Base-by-base conservation (phyloP, 2,329 filamentous ascomycete genomes). In the Daldinia sp. region DNA sequence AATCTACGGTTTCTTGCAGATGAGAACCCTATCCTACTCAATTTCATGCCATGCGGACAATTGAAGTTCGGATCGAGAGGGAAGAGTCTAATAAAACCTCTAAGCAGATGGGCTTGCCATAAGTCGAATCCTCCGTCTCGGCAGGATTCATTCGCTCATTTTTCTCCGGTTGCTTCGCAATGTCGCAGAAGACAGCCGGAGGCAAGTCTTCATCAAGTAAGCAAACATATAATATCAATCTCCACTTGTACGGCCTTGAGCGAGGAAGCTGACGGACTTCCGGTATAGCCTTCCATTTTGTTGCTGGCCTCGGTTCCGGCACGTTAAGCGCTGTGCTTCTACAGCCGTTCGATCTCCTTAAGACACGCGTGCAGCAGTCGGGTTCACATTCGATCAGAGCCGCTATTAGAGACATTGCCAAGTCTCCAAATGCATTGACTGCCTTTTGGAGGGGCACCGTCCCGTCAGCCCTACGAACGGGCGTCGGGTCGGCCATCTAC, bases 331-430 rank as follows among this genome's bases (percentile, higher is more conserved):
- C 96, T 62, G 90, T 97, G 67, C 89, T 98, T 62, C 88, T 99
- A 15, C 96, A 99, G 81, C 96, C 96, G 28, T 92, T 96, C 76
- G 96, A 99, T 81, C 90, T 99, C 3, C 89, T 99, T 78, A 99
- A 99, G 82, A 99, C 96, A 33, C 91, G 96, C 53, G 90, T 98
- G 44, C 96, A 99, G 79, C 96, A 98, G 80, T 93, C 93, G 37
- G 89, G 89, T 55, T 86, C 88, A 48, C 87, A 88, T 72, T 89
- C 93, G 2, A 87, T 98, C 64, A 80, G 88, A 60, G 82, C 84
- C 26, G 92, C 92, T 18, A 83, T 97, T 67, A 88, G 88, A 75
- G 83, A 89, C 37, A 93, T 97, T 77, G 87, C 91, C 70, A 82
- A 83, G 73, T 89, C 89, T 9, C 90, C 92, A 3, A 82, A 83